Percentiles rank a stretch among this genome's conserved stretches.
phyloP scores from a whole-genome alignment of 2,329 filamentous ascomycete genomes.

The Esteya vermicola region DNA sequence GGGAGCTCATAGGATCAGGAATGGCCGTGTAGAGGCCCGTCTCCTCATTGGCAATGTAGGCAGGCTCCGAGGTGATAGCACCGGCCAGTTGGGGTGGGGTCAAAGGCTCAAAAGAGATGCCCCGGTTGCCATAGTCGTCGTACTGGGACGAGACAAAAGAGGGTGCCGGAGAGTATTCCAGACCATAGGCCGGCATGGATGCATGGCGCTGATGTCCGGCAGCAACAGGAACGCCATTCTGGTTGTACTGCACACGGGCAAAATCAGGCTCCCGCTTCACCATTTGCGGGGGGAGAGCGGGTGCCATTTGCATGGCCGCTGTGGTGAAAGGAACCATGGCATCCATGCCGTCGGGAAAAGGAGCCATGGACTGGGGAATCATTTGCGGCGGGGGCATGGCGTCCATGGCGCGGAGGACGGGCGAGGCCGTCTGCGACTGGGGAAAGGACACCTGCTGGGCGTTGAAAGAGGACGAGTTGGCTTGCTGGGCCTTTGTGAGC shows the following conservation, averaged over 20 bases:
- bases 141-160: slow-evolving; percentile 98
- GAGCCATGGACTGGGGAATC: slow-evolving; percentile 35
- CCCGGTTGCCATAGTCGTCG: slow-evolving; percentile 94
- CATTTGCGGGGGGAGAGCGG: slow-evolving; percentile 53
- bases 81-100: slow-evolving; percentile 87
- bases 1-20: slow-evolving; percentile 62
- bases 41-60: slow-evolving; percentile 97
- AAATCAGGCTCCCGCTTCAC: slow-evolving; percentile 87
- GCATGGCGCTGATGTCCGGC: slow-evolving; percentile 84
- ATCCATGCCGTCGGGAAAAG: slow-evolving; percentile 52
- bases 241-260: slow-evolving; percentile 72
- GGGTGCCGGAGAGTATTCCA: slow-evolving; percentile 95
- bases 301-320: slow-evolving; percentile 51
- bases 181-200: slow-evolving; percentile 90
- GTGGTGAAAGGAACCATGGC: slow-evolving; percentile 50
- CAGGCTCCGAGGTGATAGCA: slow-evolving; percentile 70
- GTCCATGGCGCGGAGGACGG: slow-evolving; percentile 80
- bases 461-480: slow-evolving; percentile 92
- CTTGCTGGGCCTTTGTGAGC: slow-evolving; percentile 97
- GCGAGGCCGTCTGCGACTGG: slow-evolving; percentile 72
- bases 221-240: slow-evolving; percentile 73
- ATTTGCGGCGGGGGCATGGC: slow-evolving; percentile 70
- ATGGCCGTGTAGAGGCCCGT: slow-evolving; percentile 92
- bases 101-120: slow-evolving; percentile 90
- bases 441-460: slow-evolving; percentile 55